These are phyloP conservation scores for Sungouiella thailandica DNA, from an alignment of 805 yeast species.

Conservation along the genomic window DNA sequence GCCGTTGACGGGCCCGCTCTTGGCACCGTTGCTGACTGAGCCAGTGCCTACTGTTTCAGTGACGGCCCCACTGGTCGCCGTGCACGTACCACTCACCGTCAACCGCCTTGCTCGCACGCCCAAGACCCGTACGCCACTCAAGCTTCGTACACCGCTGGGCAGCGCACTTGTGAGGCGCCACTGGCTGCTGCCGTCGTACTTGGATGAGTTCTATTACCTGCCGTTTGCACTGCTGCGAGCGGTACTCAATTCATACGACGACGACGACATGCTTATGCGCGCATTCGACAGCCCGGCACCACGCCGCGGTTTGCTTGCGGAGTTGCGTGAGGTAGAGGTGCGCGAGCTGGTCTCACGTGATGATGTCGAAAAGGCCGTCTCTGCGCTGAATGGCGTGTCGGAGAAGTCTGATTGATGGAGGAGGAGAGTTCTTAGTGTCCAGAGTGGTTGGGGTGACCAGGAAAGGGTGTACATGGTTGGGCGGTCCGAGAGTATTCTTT, in stretches of 20 bases:
- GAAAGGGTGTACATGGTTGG: too few relatives aligned
- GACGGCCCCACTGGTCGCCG: too few relatives aligned
- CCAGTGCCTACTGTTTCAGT: slow-evolving; percentile 7
- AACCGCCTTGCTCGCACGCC: slow-evolving; percentile 26
- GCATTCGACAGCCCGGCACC: slow-evolving; percentile 33
- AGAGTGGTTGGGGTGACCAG: too few relatives aligned
- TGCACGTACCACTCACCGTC: too few relatives aligned
- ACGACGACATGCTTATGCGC: slow-evolving; percentile 41
- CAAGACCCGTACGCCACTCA: slow-evolving; percentile 35
- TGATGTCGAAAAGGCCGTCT: too few relatives aligned
- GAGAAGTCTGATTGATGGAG: too few relatives aligned
- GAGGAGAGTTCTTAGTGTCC: too few relatives aligned
- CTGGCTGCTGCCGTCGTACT: slow-evolving; percentile 63
- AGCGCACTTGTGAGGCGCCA: slow-evolving; percentile 45
- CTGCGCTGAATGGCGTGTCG: too few relatives aligned
- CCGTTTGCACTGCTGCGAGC: slow-evolving; percentile 16
- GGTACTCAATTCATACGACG: slow-evolving; percentile 36
- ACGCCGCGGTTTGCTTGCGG: slow-evolving; percentile 7
- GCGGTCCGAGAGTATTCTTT: too few relatives aligned
- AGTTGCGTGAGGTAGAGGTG: too few relatives aligned
- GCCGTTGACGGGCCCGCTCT: slow-evolving; percentile 55
- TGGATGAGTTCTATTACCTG: slow-evolving; percentile 63
- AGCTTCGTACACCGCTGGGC: slow-evolving; percentile 38
- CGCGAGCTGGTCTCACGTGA: too few relatives aligned
- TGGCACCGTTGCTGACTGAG: slow-evolving; percentile 41